Evolutionary conservation across 306 rosid species (phyloP).

Genomic region (Citrullus colocynthis): DNA sequence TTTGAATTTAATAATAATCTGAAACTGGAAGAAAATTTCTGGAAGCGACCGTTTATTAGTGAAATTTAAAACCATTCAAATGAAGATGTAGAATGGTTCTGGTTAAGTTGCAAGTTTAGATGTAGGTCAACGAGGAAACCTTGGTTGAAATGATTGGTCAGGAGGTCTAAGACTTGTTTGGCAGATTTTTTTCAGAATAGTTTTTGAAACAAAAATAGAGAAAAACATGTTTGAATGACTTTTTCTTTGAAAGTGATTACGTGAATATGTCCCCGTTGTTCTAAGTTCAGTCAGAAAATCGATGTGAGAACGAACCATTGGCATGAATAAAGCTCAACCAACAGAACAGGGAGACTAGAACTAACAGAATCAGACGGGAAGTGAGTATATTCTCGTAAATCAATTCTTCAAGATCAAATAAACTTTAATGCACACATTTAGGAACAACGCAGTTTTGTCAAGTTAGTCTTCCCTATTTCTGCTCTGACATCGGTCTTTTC

Average conservation of each 20-base stretch:
- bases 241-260: background rate
- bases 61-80: background rate
- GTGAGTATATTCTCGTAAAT: background rate
- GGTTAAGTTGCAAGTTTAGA: background rate
- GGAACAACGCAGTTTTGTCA: background rate
- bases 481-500: background rate
- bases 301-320: background rate
- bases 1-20: background rate
- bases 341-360: background rate
- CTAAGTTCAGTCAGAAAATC: background rate
- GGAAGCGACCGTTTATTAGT: background rate
- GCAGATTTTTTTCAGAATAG: background rate
- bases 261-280: background rate
- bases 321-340: background rate
- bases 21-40: background rate
- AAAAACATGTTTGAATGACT: background rate
- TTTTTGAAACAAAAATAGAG: background rate
- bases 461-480: background rate
- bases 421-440: background rate
- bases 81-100: background rate
- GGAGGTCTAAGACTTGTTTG: background rate
- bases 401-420: background rate
- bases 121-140: background rate
- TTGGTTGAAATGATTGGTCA: background rate
- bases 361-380: background rate